Evolutionary conservation across 495 filamentous ascomycete species (phyloP), one percentile per base, ranked within the genome.

Genomic region (Sporormia fimetaria): DNA sequence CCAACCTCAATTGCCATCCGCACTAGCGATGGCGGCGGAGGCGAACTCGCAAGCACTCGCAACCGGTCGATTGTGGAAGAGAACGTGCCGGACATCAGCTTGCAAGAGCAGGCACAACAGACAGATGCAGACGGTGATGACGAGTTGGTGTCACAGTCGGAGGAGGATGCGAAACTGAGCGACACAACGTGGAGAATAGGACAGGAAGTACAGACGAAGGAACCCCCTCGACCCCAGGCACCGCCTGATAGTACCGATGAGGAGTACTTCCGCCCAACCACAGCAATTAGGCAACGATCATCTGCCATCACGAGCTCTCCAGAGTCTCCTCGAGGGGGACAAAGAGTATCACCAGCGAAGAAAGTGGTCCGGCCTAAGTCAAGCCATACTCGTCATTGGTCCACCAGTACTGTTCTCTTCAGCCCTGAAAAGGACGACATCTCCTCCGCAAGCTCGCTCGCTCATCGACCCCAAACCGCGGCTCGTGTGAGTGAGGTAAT

Each of bases 61-160:
- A 35, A 22, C 34, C 44, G 22, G 21, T 37, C 15, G 27, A 52
- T 42, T 52, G 50, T 21, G 21, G 56, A 51, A 21, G 54, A 51
- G 22, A 58, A 60, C 30, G 60, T 61, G 28, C 49, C 15, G 44
- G 55, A 37, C 56, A 61, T 47, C 34, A 57, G 36, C 44, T 54
- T 47, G 25, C 57, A 67, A 10, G 64, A 67, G 33, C 46, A 63
- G 9, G 70, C 67, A 0, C 67, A 66, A 28, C 67, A 82, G 47
- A 83, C 78, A 2, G 84, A 85, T 49, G 85, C 72, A 23, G 85
- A 94, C 60, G 86, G 82, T 3, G 86, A 94, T 49, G 85, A 93
- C 49, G 86, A 93, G 58, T 67, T 84, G n/a, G 70, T 84, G n/a
- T 87, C 82, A 0, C 80, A 81, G 27, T 79, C 81, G 20, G 74